phyloP scores from a whole-genome alignment of 2,329 filamentous ascomycete species.

The Ophiosphaerella narmari region DNA sequence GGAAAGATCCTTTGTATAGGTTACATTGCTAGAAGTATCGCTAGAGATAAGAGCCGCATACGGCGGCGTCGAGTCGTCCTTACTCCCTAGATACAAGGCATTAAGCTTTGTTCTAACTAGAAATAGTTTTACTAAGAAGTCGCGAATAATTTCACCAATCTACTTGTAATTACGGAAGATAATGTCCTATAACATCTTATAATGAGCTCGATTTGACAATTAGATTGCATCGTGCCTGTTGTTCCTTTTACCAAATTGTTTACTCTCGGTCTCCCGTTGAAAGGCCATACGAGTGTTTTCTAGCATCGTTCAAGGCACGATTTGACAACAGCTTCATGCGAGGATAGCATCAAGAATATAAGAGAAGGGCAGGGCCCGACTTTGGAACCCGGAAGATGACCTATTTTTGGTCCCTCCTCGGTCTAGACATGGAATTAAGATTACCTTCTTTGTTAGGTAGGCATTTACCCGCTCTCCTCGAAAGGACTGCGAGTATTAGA shows the following conservation, averaged over 20 bases:
- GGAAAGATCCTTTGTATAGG: slow-evolving; percentile 4
- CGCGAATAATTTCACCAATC: slow-evolving; percentile 4
- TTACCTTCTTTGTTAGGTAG: not conserved
- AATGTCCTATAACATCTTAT: slow-evolving; percentile 5
- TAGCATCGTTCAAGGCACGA: slow-evolving; percentile 8
- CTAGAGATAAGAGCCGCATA: slow-evolving; percentile 7
- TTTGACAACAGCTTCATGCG: slow-evolving; percentile 1
- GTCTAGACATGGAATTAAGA: slow-evolving; percentile 11
- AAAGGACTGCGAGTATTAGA: too few relatives aligned
- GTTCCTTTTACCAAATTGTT: not conserved
- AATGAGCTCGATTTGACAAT: slow-evolving; percentile 2
- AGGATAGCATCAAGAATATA: slow-evolving; percentile 7
- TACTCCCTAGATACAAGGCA: slow-evolving; percentile 5
- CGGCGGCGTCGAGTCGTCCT: slow-evolving; percentile 3
- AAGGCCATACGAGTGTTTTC: slow-evolving; percentile 10
- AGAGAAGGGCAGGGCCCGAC: slow-evolving; percentile 9
- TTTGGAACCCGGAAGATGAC: slow-evolving; percentile 9
- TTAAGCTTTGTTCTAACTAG: slow-evolving; percentile 3
- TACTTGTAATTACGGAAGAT: slow-evolving; percentile 6
- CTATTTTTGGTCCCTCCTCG: slow-evolving; percentile 14
- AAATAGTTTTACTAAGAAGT: slow-evolving; percentile 4
- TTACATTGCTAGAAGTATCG: slow-evolving; percentile 4
- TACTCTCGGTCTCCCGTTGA: slow-evolving; percentile 6
- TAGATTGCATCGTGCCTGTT: slow-evolving; percentile 2
- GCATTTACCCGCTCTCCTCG: too few relatives aligned